Evolutionary conservation across 2,329 filamentous ascomycete genomes (phyloP).

Genomic region (Harringtonia aguacate): DNA sequence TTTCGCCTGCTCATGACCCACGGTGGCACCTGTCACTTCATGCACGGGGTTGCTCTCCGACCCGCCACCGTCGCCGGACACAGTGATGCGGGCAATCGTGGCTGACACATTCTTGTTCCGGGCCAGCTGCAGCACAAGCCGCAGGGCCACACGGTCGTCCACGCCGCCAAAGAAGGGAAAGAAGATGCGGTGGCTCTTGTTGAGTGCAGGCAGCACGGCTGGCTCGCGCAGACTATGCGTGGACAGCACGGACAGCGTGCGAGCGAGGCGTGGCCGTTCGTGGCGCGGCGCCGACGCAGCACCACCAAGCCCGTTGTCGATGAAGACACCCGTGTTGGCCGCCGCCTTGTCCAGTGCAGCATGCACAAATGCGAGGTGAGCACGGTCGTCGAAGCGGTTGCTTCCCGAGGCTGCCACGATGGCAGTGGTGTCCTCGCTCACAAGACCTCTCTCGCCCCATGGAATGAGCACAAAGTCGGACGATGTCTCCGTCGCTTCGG

Average conservation of each 20-base stretch:
- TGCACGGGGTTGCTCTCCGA: too few relatives aligned
- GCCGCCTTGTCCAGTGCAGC: slow-evolving; percentile 51
- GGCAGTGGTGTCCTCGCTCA: slow-evolving; percentile 51
- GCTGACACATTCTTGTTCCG: slow-evolving; percentile 70
- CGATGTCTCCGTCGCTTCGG: slow-evolving; percentile 56
- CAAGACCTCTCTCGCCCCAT: slow-evolving; percentile 75
- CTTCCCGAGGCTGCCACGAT: slow-evolving; percentile 31
- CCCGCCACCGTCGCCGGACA: slow-evolving; percentile 3
- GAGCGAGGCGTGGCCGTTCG: slow-evolving; percentile 29
- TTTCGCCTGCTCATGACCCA: slow-evolving; percentile 6
- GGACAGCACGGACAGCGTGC: slow-evolving; percentile 45
- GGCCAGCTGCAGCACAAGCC: slow-evolving; percentile 74
- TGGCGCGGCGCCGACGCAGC: slow-evolving; percentile 14
- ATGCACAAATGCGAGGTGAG: slow-evolving; percentile 66
- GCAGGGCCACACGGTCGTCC: slow-evolving; percentile 72
- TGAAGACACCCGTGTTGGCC: slow-evolving; percentile 66
- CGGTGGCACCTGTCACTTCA: too few relatives aligned
- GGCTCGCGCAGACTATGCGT: slow-evolving; percentile 49
- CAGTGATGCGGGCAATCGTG: slow-evolving; percentile 54
- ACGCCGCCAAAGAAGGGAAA: slow-evolving; percentile 75
- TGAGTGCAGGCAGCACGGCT: slow-evolving; percentile 44
- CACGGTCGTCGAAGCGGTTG: slow-evolving; percentile 49
- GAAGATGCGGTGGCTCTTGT: slow-evolving; percentile 74
- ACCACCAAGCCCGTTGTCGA: slow-evolving; percentile 53
- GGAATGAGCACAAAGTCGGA: slow-evolving; percentile 74